These are phyloP conservation scores for Solanum tarijense DNA, from an alignment of 257 asterid genomes.

Conservation along the genomic window DNA sequence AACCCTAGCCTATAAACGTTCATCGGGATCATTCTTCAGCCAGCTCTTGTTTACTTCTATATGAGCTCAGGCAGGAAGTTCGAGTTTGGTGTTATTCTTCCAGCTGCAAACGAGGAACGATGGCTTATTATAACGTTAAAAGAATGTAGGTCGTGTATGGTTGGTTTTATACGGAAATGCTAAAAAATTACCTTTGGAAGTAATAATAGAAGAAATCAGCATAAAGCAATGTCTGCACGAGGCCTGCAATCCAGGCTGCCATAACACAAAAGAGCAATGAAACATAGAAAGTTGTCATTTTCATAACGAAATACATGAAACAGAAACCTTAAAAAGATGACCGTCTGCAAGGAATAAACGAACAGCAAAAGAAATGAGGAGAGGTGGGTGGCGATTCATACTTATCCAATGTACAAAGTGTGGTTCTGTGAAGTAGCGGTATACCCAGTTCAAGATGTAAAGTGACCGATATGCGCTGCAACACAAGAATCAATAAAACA, in stretches of 20 bases:
- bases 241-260: constrained; percentile 82
- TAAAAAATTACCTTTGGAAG: constrained; percentile 61
- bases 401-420: constrained; percentile 84
- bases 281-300: background rate
- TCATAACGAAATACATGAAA: background rate
- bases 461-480: constrained; percentile 75
- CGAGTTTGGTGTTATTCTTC: constrained; percentile 66
- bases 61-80: constrained; percentile 54
- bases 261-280: background rate
- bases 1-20: background rate
- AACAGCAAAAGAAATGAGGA: background rate
- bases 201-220: constrained; percentile 88
- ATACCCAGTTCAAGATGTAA: constrained; percentile 80
- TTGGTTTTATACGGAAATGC: background rate
- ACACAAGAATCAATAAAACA: background rate
- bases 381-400: constrained; percentile 21
- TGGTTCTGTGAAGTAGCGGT: constrained; percentile 87
- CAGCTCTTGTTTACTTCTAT: background rate
- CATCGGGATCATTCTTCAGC: background rate
- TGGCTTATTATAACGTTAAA: background rate
- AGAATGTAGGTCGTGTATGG: background rate
- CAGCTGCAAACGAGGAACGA: constrained; percentile 29
- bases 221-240: constrained; percentile 65
- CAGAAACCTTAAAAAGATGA: background rate
- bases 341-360: background rate